Evolutionary conservation across 345 rosid species (phyloP), one percentile per base, ranked within the genome.

Genomic region (Aegle marmelos): DNA sequence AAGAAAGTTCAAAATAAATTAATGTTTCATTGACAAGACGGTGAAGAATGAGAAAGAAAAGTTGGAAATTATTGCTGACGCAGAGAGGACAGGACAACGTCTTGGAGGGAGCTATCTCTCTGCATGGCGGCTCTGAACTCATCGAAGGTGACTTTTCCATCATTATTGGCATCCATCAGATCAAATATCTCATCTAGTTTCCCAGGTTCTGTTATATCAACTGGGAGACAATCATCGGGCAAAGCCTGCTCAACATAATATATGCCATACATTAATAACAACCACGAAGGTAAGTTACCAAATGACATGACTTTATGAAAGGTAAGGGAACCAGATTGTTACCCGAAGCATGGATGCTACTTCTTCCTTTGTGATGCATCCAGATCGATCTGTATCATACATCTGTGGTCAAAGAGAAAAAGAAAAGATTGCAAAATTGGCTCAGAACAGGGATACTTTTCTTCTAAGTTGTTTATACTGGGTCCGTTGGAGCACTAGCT

Each of bases 71-170:
- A 88, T 45, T 81, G 86, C 56, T 89, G 90, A 59, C 91, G 95
- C 39, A 89, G 91, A 17, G 87, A 89, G 48, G 90, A 89, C 75
- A 89, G 91, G 78, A 91, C 77, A 2, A 75, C 91, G 24, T 91
- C 92, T 76, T 89, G 88, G 25, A 89, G 91, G 45, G 90, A 91
- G 87, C 92, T 87, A 79, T 91, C 93, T 75, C 89, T 81, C 83
- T 87, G 80, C 95, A 89, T 86, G 11, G 93, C 93, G 34, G 89
- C 89, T 80, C 87, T 91, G 84, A 91, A 91, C 85, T 91, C 93
- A 5, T 91, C 95, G 31, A 88, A 89, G 17, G 91, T 87, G 59
- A 91, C 91, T 81, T 88, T 88, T 21, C 92, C 92, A 37, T 91
- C 94, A 7, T 85, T 86, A 80, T 87, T 89, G 59, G 91, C 91